phyloP scores from a whole-genome alignment of 352 stramenopile genomes.

The Pythium monospermum region DNA sequence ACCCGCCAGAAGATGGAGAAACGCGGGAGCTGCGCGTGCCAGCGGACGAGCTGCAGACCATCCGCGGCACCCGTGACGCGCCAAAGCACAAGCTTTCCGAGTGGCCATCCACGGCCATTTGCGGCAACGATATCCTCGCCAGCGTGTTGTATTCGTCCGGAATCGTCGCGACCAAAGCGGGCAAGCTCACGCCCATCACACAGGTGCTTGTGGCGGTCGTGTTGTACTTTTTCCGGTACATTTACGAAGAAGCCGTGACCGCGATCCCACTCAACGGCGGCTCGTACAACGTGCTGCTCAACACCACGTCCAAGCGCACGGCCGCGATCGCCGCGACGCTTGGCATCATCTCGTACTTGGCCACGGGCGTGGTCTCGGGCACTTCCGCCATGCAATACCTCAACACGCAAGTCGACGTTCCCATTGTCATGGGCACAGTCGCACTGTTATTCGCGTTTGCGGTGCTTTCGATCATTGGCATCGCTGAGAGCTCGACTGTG shows the following conservation, averaged over 20 bases:
- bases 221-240: conserved; percentile 51
- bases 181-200: conserved; percentile 67
- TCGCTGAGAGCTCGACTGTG: conserved; percentile 67
- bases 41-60: conserved; percentile 20
- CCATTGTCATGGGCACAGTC: conserved; percentile 25
- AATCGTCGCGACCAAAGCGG: conserved; percentile 40
- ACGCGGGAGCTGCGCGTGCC: conserved; percentile 19
- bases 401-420: conserved; percentile 25
- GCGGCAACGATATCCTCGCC: conserved; percentile 82
- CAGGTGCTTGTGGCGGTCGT: conserved; percentile 55
- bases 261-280: conserved; percentile 83
- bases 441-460: conserved; percentile 66
- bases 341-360: conserved; percentile 82
- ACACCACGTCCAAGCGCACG: conserved; percentile 77
- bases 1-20: conserved; percentile 20
- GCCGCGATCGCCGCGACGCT: conserved; percentile 73
- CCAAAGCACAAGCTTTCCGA: conserved; percentile 39
- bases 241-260: conserved; percentile 83
- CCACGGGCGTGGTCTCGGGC: conserved; percentile 54
- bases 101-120: conserved; percentile 80
- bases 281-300: conserved; percentile 86
- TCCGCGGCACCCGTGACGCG: conserved; percentile 21
- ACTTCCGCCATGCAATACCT: conserved; percentile 37
- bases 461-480: conserved; percentile 61
- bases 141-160: conserved; percentile 63